These are phyloP conservation scores for Aspergillus japonicus DNA, from an alignment of 2,329 filamentous ascomycete genomes.

Conservation along the genomic window DNA sequence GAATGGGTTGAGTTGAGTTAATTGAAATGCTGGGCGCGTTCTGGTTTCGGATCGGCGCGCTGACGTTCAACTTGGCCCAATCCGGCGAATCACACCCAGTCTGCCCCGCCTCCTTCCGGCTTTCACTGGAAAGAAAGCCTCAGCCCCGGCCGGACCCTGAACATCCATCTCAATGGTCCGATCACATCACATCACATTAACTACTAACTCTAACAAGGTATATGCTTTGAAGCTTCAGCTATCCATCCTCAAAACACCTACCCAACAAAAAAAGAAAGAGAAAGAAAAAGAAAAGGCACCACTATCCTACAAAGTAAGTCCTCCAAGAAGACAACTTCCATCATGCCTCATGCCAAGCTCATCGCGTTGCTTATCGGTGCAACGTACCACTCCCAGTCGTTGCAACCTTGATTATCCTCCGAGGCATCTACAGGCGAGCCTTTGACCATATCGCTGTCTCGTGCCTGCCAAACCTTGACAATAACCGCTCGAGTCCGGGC, in stretches of 20 bases:
- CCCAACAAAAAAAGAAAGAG: background rate
- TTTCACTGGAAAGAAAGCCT: too few species aligned
- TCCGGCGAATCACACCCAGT: slow-evolving; percentile 3
- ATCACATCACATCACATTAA: too few species aligned
- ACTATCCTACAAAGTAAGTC: background rate
- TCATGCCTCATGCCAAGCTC: slow-evolving; percentile 38
- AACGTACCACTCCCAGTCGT: slow-evolving; percentile 47
- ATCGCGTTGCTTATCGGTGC: slow-evolving; percentile 44
- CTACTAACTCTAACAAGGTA: too few species aligned
- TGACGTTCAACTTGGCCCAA: slow-evolving; percentile 13
- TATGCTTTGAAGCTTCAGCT: background rate
- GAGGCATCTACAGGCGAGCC: slow-evolving; percentile 15
- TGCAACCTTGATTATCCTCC: slow-evolving; percentile 22
- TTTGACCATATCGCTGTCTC: slow-evolving; percentile 39
- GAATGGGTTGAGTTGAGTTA: background rate
- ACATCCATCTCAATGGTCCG: too few species aligned
- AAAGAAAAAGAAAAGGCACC: background rate
- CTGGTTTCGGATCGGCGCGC: slow-evolving; percentile 1
- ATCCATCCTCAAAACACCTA: background rate
- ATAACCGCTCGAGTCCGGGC: slow-evolving; percentile 48
- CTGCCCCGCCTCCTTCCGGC: slow-evolving; percentile 15
- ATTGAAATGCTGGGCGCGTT: background rate
- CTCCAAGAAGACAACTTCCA: too few species aligned
- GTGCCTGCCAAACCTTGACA: slow-evolving; percentile 48
- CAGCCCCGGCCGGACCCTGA: background rate